These are phyloP conservation scores for Carallia pectinifolia DNA, from an alignment of 345 rosid species.

Conservation along the genomic window DNA sequence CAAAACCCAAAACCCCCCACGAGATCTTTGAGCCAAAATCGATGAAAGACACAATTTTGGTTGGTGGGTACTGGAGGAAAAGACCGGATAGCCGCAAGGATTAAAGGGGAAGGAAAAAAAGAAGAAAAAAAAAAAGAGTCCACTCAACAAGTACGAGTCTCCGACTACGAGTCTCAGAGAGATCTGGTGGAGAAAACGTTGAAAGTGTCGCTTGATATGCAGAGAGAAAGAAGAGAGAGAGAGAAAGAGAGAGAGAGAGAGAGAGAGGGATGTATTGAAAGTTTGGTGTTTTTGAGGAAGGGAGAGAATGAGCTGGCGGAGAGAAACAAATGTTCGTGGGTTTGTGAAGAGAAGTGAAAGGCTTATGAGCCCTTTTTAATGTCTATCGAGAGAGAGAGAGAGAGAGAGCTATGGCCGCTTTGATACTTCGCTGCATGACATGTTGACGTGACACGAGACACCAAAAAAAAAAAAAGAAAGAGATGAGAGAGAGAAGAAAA, in stretches of 20 bases:
- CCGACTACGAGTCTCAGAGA: slow-evolving; percentile 52
- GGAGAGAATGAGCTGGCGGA: slow-evolving; percentile 54
- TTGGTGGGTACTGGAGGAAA: slow-evolving; percentile 38
- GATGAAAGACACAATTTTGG: slow-evolving; percentile 25
- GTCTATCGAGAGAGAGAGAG: too few relatives aligned
- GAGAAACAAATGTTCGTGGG: slow-evolving; percentile 41
- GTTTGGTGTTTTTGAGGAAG: too few relatives aligned
- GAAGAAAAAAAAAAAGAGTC: slow-evolving; percentile 14
- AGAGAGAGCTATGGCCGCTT: background rate
- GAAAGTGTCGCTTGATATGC: slow-evolving; percentile 27
- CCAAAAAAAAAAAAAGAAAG: background rate
- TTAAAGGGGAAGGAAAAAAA: background rate
- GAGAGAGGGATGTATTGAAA: background rate
- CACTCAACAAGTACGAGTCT: slow-evolving; percentile 48
- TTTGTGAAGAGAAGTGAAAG: slow-evolving; percentile 12
- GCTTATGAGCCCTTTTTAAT: slow-evolving; percentile 5
- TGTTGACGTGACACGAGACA: slow-evolving; percentile 33
- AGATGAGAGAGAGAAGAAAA: background rate
- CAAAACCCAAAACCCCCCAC: slow-evolving; percentile 10
- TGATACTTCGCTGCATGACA: slow-evolving; percentile 51
- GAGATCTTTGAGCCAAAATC: slow-evolving; percentile 21
- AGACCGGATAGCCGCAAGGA: slow-evolving; percentile 23
- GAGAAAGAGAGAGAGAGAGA: slow-evolving; percentile 4
- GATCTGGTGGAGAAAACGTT: slow-evolving; percentile 52
- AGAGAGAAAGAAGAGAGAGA: slow-evolving; percentile 18